Evolutionary conservation across 192 early-diverging fungal genomes (phyloP), one percentile per base, ranked within the genome.

Genomic region (Gigaspora rosea): DNA sequence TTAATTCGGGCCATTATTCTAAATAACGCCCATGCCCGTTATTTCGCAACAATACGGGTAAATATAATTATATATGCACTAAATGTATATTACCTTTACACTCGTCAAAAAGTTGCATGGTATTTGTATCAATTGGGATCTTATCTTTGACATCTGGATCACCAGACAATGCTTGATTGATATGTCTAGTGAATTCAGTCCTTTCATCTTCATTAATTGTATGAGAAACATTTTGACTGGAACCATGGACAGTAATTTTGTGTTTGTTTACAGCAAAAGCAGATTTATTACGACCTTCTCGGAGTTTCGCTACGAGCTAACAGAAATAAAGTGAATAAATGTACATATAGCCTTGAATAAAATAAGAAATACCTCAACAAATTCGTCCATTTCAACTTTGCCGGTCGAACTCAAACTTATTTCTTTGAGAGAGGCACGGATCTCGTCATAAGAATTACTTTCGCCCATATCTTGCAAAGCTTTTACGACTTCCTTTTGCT

Each of bases 151-250:
- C 83, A 83, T 97, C 87, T 76, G 80, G 82, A 85, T 99, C 97
- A 58, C 90, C 87, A 8, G 84, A 89, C 73, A 99, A 82, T 56
- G 87, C 88, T 68, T 90, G 86, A 85, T 99, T 99, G 70, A 98
- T 97, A 82, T 99, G 97, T 79, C 91, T 87, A 27, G 93, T 93
- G 79, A 99, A 99, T 84, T 94, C 94, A 78, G 95, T 95, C 80
- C 96, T 93, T 86, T 99, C 97, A 81, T 99, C 97, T 78, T 97
- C 96, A 81, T 99, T 98, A 83, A 99, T 96, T 2, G 96, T 96
- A 82, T 99, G 97, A 5, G 95, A 95, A 22, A 95, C 95, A 82
- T 94, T 97, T 65, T 90, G 85, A 77, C 90, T 90, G 59, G 91
- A 85, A 64, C 95, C 94, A 73, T 93, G 91, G 72, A 97, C 89